Evolutionary conservation across 805 yeast species (phyloP), one percentile per base, ranked within the genome.

Genomic region (Pichia kluyveri): DNA sequence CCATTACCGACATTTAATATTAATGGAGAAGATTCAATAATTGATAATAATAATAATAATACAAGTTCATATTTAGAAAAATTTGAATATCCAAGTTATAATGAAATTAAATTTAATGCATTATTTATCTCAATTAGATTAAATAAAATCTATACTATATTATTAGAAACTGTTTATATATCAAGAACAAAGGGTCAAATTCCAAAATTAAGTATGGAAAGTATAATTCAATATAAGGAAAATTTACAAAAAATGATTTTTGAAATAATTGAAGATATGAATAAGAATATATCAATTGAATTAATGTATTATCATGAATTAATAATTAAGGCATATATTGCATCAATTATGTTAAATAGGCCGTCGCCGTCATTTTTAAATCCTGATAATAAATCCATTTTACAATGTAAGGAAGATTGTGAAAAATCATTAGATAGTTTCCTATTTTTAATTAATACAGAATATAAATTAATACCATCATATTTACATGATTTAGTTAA

Each of bases 291-390:
- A 14, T 56, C 60, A 1, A 49, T 43, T 17, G 40, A 42, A 17
- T 27, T 51, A 7, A 23, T 38, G 5, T 55, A 56, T 41, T 52
- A 54, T 40, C 53, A 55, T 40, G 60, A 57, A 38, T 49, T 57
- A 18, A 56, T 51, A 19, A 54, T 48, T 1, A 48, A 57, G 41
- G 51, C 49, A 18, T 51, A 55, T 41, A 56, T 58, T 9, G 45
- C 43, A 10, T 49, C 56, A 14, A 51, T 57, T 15, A 49, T 58
- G 11, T 42, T 58, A 27, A 52, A 55, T 41, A 44, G 62, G 17
- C 62, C 62, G 8, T 56, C 60, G 18, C 62, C 62, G 2, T 57
- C 60, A 8, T 58, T 53, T 36, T 54, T 54, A 2, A 41, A 44
- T 18, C 62, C 62, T 8, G 55, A 51, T 30, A 18, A 46, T 2